Evolutionary conservation across 352 stramenopile species (phyloP).

Genomic region (Globisporangium cylindrosporum): DNA sequence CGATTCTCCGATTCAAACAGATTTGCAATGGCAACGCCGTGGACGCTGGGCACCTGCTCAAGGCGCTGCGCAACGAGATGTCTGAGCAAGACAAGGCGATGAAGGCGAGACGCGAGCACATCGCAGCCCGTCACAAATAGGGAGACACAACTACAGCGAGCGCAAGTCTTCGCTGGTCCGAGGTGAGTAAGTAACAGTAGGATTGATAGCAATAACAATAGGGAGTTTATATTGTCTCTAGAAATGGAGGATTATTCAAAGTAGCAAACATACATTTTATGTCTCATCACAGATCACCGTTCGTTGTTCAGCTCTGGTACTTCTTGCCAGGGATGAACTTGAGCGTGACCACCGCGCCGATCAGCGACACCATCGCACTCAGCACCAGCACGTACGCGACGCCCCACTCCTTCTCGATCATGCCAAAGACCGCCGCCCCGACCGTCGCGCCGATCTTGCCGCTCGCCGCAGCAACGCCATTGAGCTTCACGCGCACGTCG

Average conservation of each 20-base stretch:
- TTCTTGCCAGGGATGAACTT: slow-evolving; percentile 57
- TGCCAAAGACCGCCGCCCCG: slow-evolving; percentile 56
- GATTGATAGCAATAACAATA: background rate
- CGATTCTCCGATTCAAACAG: slow-evolving; percentile 55
- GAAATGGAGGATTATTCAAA: slow-evolving; percentile 8
- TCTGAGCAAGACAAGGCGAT: slow-evolving; percentile 45
- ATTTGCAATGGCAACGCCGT: slow-evolving; percentile 60
- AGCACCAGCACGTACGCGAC: slow-evolving; percentile 58
- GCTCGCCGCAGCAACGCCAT: slow-evolving; percentile 69
- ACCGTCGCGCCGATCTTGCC: slow-evolving; percentile 77
- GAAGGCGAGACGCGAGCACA: slow-evolving; percentile 52
- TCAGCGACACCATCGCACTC: slow-evolving; percentile 52
- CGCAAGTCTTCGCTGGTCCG: background rate
- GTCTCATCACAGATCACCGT: background rate
- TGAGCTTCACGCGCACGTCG: slow-evolving; percentile 73
- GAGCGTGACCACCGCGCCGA: slow-evolving; percentile 61
- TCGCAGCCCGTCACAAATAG: slow-evolving; percentile 26
- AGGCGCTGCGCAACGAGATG: slow-evolving; percentile 56
- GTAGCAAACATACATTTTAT: slow-evolving; percentile 5
- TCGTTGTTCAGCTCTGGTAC: slow-evolving; percentile 22
- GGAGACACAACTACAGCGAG: background rate
- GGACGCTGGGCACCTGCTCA: slow-evolving; percentile 56
- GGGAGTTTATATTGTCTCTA: slow-evolving; percentile 9
- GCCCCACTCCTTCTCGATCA: slow-evolving; percentile 56
- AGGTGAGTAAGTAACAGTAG: background rate